phyloP scores from a whole-genome alignment of 768 basidiomycete genomes.

The Tricholoma bakamatsutake region DNA sequence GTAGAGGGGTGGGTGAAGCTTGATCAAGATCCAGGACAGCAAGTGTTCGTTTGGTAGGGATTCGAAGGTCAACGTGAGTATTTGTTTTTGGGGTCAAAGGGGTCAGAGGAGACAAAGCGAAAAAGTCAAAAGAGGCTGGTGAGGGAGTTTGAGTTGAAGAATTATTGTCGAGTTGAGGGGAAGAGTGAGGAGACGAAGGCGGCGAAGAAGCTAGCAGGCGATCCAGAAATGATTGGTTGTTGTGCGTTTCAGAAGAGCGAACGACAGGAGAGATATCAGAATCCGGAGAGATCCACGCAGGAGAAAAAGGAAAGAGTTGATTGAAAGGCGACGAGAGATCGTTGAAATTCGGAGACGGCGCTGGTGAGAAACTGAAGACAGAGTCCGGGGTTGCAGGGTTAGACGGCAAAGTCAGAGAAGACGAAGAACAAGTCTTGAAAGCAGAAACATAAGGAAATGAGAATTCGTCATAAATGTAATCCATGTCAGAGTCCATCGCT shows the following conservation, averaged over 20 bases:
- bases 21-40: background rate
- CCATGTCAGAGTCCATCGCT: background rate
- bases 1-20: constrained; percentile 3
- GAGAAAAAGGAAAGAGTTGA: constrained; percentile 2
- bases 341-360: background rate
- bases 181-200: background rate
- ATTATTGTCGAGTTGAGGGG: background rate
- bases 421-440: too few relatives aligned
- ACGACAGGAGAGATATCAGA: constrained; percentile 10
- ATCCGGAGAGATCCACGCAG: constrained; percentile 1
- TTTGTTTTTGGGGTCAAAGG: constrained; percentile 4
- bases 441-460: too few relatives aligned
- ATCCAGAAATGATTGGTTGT: constrained; percentile 3
- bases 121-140: background rate
- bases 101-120: constrained; percentile 9
- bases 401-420: too few relatives aligned
- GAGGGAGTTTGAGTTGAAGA: background rate
- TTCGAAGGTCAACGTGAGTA: background rate
- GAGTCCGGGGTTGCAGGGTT: background rate
- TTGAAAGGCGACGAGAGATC: constrained; percentile 1
- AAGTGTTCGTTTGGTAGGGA: background rate
- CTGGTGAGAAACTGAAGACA: background rate
- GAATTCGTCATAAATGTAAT: too few relatives aligned
- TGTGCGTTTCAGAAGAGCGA: background rate
- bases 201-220: background rate